Percentiles rank a stretch among this genome's conserved stretches.
Conservation (phyloP, 768 basidiomycete genomes). For the Termitomyces sp. region DNA sequence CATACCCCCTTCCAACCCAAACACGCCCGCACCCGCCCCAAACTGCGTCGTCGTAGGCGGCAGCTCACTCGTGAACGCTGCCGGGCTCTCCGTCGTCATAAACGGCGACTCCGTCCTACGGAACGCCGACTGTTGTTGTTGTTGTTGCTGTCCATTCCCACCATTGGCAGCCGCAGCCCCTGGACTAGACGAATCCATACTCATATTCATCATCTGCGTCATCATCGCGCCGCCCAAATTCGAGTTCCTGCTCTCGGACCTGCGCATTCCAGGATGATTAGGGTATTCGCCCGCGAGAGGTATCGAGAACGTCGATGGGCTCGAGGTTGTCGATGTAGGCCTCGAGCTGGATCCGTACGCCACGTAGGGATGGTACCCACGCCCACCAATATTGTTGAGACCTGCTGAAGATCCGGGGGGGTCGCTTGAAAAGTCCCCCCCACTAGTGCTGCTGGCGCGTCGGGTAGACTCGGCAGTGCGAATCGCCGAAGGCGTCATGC, state of each 20-base stretch:
- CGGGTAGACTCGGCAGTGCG: slow-evolving; percentile 48
- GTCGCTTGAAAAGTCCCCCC: slow-evolving; percentile 28
- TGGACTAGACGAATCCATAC: slow-evolving; percentile 16
- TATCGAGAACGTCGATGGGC: slow-evolving; percentile 38
- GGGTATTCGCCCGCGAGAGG: slow-evolving; percentile 32
- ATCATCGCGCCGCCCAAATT: slow-evolving; percentile 34
- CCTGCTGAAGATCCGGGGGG: slow-evolving; percentile 28
- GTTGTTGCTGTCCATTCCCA: not conserved
- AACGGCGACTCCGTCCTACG: slow-evolving; percentile 42
- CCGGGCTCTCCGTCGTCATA: slow-evolving; percentile 35
- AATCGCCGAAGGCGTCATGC: slow-evolving; percentile 68
- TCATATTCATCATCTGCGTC: slow-evolving; percentile 38
- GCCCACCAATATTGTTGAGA: slow-evolving; percentile 25
- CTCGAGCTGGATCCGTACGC: slow-evolving; percentile 33
- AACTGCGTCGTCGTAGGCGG: slow-evolving; percentile 17
- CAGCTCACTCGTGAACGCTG: slow-evolving; percentile 32
- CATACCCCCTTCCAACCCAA: slow-evolving; percentile 7
- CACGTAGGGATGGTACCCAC: slow-evolving; percentile 60
- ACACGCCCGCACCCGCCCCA: slow-evolving; percentile 14
- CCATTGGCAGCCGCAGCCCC: not conserved
- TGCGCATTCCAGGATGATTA: slow-evolving; percentile 18
- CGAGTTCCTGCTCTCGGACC: slow-evolving; percentile 39
- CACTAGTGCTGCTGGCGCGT: slow-evolving; percentile 33
- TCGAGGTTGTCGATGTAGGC: slow-evolving; percentile 39
- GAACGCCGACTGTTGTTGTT: slow-evolving; percentile 12